Percentiles rank a stretch among this genome's conserved stretches.
These are phyloP conservation scores for Sporobolus alterniflorus DNA, from an alignment of 202 grass and related monocot species.

Conservation along the genomic window DNA sequence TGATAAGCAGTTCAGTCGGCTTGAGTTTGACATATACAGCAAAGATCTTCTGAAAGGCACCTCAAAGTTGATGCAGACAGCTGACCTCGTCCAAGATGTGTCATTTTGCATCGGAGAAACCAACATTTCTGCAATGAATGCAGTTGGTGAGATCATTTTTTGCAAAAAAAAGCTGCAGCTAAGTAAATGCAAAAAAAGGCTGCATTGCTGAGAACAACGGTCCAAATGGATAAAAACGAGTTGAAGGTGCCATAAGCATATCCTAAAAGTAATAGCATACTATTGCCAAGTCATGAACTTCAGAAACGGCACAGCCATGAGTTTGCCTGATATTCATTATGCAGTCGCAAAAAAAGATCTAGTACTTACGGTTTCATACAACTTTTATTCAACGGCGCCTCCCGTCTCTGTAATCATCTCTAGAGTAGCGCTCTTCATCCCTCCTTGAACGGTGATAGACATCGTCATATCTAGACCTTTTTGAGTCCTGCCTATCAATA, in stretches of 20 bases:
- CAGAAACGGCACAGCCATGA: background rate
- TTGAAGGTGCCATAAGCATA: background rate
- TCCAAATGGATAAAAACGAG: background rate
- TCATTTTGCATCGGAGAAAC: background rate
- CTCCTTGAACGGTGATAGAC: constrained; percentile 44
- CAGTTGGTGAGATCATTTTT: background rate
- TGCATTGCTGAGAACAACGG: too few species aligned
- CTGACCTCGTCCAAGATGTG: background rate
- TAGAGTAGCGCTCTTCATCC: constrained; percentile 55
- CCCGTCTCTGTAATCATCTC: constrained; percentile 63
- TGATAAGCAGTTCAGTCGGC: background rate
- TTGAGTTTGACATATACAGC: background rate
- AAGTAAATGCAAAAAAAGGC: too few species aligned
- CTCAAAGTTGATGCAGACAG: background rate
- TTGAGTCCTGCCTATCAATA: constrained; percentile 40
- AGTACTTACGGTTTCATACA: constrained; percentile 33
- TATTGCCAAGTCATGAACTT: background rate
- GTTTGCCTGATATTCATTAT: background rate
- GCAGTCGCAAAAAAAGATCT: background rate
- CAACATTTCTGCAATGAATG: background rate
- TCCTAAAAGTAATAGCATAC: background rate
- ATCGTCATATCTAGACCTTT: constrained; percentile 55
- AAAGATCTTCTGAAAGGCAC: background rate
- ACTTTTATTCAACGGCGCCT: constrained; percentile 36
- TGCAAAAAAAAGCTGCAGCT: too few species aligned